A percentile compares a stretch with the other conserved stretches of the same genome.
Evolutionary conservation across 352 stramenopile species (phyloP).

Genomic region (Pythium oligandrum): DNA sequence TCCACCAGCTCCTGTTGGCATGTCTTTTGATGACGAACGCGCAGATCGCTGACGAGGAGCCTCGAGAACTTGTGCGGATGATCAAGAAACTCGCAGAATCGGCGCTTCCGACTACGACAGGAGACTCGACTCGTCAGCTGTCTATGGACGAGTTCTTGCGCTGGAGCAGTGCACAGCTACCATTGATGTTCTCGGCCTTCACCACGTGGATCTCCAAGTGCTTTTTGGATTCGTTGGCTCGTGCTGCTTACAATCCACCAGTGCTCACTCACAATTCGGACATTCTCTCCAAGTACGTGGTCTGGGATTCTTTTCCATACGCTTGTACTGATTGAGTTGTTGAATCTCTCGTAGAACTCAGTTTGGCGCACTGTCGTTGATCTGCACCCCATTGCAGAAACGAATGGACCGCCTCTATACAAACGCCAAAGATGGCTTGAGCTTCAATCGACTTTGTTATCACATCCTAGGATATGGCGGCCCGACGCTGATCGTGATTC

Average conservation of each 20-base stretch:
- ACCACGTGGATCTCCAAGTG: conserved; percentile 62
- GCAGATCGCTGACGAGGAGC: conserved; percentile 19
- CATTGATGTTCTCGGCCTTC: conserved; percentile 74
- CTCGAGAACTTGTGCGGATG: conserved; percentile 20
- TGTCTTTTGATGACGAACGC: conserved; percentile 54
- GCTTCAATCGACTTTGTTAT: conserved; percentile 80
- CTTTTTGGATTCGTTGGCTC: conserved; percentile 44
- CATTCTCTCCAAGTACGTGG: conserved; percentile 61
- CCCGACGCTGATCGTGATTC: conserved; percentile 64
- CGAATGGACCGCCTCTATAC: conserved; percentile 70
- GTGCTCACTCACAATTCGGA: conserved; percentile 52
- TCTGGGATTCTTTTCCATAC: neutral
- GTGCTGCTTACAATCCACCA: conserved; percentile 43
- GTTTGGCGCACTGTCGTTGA: conserved; percentile 52
- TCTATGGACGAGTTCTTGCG: conserved; percentile 58
- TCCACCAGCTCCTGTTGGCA: conserved; percentile 42
- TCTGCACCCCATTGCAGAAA: conserved; percentile 55
- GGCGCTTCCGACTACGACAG: conserved; percentile 23
- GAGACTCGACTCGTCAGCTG: conserved; percentile 20
- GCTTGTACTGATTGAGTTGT: neutral
- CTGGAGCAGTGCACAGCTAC: conserved; percentile 55
- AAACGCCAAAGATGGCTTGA: conserved; percentile 71
- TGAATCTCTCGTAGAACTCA: conserved; percentile 36
- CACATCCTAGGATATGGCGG: conserved; percentile 79
- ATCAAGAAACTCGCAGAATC: conserved; percentile 38